Evolutionary conservation across 139 green algal species (phyloP), one percentile per base, ranked within the genome.

Genomic region (Picochlorum sp.): DNA sequence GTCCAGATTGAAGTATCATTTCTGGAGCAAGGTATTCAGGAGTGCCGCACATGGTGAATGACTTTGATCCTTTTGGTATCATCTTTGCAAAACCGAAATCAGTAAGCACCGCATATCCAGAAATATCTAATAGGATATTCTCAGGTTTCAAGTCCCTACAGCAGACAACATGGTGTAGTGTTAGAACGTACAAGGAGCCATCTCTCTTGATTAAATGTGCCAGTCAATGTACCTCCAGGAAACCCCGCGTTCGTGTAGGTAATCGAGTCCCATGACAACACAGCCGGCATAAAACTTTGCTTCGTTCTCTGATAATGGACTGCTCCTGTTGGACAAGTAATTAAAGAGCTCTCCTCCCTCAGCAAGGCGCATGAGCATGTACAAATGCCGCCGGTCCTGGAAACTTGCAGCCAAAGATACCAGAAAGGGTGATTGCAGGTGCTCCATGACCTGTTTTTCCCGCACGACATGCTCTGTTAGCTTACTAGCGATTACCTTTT

Each of bases 21-120:
- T 97, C 92, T 13, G 92, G 91, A 1, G 92, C 89, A 57, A 98
- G 75, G 81, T 97, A 98, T 70, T 98, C 90, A 8, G 91, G 91
- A 0, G 90, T 97, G 44, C 92, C 92, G 63, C 90, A 96, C 68
- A 96, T 82, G 18, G 91, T 98, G 81, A 86, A 92, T 3, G 86
- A 92, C 79, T 88, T 91, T 44, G 67, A 57, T 45, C 82, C 85
- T 2, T 69, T 66, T 7, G 63, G 7, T 24, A 97, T 72, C 47
- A 78, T 79, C 76, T 95, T 96, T 21, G 89, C 89, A 62, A 95
- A 95, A 9, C 88, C 88, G 83, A 96, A 94, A 78, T 96, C 90
- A 14, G 90, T 82, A 24, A 96, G 67, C 45, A 87, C 82, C 59
- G 88, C 23, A 70, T 89, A 92, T 26, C 82, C 82, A n/a, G 59